A percentile compares a stretch with the other conserved stretches of the same genome.
Evolutionary conservation across 2,329 filamentous ascomycete species (phyloP).

Genomic region (Cladorrhinum sp.): DNA sequence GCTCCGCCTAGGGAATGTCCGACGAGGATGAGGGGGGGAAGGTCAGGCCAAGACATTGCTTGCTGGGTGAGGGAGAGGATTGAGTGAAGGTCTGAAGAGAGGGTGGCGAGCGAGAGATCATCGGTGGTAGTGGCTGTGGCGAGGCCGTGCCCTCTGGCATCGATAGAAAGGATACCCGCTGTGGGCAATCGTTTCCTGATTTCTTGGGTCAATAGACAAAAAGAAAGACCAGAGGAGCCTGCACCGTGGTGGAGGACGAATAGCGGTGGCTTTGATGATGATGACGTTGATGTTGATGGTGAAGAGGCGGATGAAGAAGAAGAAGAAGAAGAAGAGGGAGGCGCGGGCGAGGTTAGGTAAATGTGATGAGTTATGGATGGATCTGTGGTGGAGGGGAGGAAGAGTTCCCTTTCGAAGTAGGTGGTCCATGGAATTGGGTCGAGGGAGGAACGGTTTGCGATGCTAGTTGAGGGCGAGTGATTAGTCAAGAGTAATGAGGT

Average conservation of each 20-base stretch:
- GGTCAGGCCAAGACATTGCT: slow-evolving; percentile 67
- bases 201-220: slow-evolving; percentile 75
- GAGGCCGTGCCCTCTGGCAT: slow-evolving; percentile 83
- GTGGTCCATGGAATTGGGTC: slow-evolving; percentile 79
- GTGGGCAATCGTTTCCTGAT: slow-evolving; percentile 73
- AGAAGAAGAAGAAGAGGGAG: slow-evolving; percentile 8
- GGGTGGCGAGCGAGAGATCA: slow-evolving; percentile 69
- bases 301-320: too few relatives aligned
- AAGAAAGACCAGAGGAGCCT: slow-evolving; percentile 88
- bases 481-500: background rate
- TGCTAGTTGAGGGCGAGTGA: slow-evolving; percentile 33
- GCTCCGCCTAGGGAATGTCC: slow-evolving; percentile 93
- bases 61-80: slow-evolving; percentile 65
- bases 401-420: slow-evolving; percentile 87
- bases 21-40: slow-evolving; percentile 77
- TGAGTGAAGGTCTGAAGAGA: slow-evolving; percentile 69
- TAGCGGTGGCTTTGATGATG: slow-evolving; percentile 63
- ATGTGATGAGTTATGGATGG: slow-evolving; percentile 66
- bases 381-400: slow-evolving; percentile 47
- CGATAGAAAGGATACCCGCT: slow-evolving; percentile 79
- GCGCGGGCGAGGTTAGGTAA: slow-evolving; percentile 76
- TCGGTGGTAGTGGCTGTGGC: slow-evolving; percentile 37
- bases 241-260: slow-evolving; percentile 95
- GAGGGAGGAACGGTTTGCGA: slow-evolving; percentile 48
- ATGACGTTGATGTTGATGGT: too few relatives aligned